Evolutionary conservation across 306 rosid genomes (phyloP).

Genomic region (Vigna mungo): DNA sequence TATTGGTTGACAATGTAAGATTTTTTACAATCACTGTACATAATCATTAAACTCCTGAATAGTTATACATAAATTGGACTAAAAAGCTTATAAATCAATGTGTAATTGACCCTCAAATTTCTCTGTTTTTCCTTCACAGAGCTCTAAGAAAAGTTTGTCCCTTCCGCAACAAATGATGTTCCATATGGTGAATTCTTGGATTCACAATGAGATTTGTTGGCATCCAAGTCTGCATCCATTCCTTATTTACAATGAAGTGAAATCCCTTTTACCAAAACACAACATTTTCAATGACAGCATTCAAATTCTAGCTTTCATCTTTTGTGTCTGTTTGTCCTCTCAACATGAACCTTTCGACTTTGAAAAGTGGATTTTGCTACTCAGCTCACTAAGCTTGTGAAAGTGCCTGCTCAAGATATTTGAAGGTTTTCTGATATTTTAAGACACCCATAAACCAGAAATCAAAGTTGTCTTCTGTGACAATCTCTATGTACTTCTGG

Average conservation of each 20-base stretch:
- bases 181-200: slow-evolving; percentile 8
- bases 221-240: slow-evolving; percentile 3
- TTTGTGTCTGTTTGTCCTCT: slow-evolving; percentile 2
- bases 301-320: not conserved
- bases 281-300: not conserved
- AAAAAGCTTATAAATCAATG: not conserved
- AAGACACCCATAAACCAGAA: slow-evolving; percentile 48
- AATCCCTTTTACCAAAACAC: not conserved
- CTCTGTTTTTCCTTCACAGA: not conserved
- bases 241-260: not conserved
- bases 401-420: slow-evolving; percentile 40
- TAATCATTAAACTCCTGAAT: not conserved
- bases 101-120: slow-evolving; percentile 16
- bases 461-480: slow-evolving; percentile 46
- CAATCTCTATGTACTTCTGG: slow-evolving; percentile 48
- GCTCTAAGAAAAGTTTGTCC: not conserved
- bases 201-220: not conserved
- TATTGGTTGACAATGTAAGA: not conserved
- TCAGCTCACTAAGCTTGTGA: slow-evolving; percentile 33
- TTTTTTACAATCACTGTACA: not conserved
- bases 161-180: not conserved
- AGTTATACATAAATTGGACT: not conserved
- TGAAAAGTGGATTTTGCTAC: slow-evolving; percentile 3
- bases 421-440: slow-evolving; percentile 39
- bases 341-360: slow-evolving; percentile 8